phyloP scores from a whole-genome alignment of 192 early-diverging fungal genomes.

The Chytriomyces confervae region DNA sequence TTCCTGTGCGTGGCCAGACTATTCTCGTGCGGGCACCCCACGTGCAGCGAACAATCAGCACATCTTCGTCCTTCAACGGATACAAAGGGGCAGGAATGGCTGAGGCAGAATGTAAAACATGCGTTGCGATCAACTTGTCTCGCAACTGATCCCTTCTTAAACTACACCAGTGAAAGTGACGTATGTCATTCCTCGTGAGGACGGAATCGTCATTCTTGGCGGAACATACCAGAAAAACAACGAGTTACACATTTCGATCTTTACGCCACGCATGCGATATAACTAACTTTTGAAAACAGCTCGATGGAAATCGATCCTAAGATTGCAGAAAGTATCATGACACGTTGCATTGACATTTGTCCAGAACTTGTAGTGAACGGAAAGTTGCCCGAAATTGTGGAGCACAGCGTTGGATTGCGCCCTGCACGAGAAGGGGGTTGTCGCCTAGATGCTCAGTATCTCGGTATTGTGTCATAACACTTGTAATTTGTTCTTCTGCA shows the following conservation, averaged over 20 bases:
- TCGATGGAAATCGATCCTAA: slow-evolving; percentile 34
- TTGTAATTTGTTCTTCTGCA: not conserved
- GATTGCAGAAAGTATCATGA: slow-evolving; percentile 47
- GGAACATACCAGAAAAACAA: slow-evolving; percentile 65
- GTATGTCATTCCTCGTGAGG: slow-evolving; percentile 85
- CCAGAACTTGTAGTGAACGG: slow-evolving; percentile 58
- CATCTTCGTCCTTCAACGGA: slow-evolving; percentile 11
- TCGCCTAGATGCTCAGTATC: slow-evolving; percentile 46
- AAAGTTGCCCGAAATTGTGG: slow-evolving; percentile 45
- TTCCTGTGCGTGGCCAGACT: slow-evolving; percentile 82
- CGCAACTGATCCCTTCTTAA: not conserved
- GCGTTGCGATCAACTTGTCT: not conserved
- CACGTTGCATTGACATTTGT: slow-evolving; percentile 49
- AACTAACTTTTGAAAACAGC: slow-evolving; percentile 5
- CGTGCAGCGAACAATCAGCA: slow-evolving; percentile 64
- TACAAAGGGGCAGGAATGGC: slow-evolving; percentile 6
- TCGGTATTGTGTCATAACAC: not conserved
- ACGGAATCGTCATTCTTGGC: slow-evolving; percentile 78
- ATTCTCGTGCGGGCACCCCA: slow-evolving; percentile 76
- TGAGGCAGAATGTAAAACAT: not conserved
- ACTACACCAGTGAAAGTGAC: slow-evolving; percentile 46
- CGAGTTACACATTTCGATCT: not conserved
- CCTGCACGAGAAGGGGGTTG: slow-evolving; percentile 53
- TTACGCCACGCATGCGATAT: no score
- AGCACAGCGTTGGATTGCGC: slow-evolving; percentile 51